Evolutionary conservation across 1,139 yeast species (phyloP), one percentile per base, ranked within the genome.

Genomic region (Scheffersomyces lignicola): DNA sequence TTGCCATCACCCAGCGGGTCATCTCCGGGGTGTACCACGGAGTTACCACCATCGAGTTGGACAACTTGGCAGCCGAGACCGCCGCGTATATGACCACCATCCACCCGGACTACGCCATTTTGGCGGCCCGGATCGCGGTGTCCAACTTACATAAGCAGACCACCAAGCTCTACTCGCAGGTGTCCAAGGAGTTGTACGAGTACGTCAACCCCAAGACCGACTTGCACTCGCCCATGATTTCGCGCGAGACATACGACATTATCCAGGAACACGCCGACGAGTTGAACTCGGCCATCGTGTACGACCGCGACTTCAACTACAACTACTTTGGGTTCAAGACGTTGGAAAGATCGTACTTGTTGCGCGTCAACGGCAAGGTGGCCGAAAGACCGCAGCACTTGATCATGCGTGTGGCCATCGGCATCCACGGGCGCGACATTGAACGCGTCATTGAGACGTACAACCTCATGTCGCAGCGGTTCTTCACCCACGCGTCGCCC

Each of bases 81-180:
- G 94, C 97, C 39, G 97, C 97, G 29, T 84, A 86, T 54, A 84
- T 90, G 96, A 87, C 97, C 43, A 92, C 97, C 13, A 79, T 84
- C 41, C 98, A 92, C 60, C 97, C 97, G 15, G 97, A 92, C 64
- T 90, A 92, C 53, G 96, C 97, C 31, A 80, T 80, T 29, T 75
- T 92, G 49, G 98, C 97, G 34, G 97, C 97, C 21, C 82, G 98
- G 65, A 82, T 92, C 43, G 96, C 96, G 24, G 85, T 90, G 33
- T 83, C 95, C 30, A 87, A 88, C 61, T 73, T 90, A 57, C 97
- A 90, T 70, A 89, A 87, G 63, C 95, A 86, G 67, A 90, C 97
- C 38, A 85, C 90, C 50, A 87, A 88, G 64, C 87, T 77, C 55
- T 92, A 85, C 54, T 83, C 95, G 31, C 83, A 80, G 51, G 96